Evolutionary conservation across 2,329 filamentous ascomycete genomes (phyloP).

Genomic region (Arthroderma sp.): DNA sequence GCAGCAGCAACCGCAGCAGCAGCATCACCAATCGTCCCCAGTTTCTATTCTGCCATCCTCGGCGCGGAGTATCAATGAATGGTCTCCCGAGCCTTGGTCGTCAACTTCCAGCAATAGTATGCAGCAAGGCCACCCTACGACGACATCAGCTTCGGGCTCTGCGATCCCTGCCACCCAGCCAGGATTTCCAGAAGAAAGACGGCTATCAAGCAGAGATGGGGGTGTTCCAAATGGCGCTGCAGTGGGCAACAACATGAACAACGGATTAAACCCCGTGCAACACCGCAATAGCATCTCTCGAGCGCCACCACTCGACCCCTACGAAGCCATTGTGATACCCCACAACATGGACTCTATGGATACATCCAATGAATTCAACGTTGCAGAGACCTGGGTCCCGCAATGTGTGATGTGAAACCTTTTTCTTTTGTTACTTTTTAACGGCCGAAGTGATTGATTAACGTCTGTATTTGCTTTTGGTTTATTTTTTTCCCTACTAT

Average conservation of each 20-base stretch:
- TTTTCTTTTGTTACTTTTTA: too few relatives aligned
- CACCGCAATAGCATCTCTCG: neutral
- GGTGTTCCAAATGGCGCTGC: neutral
- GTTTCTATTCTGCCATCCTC: slow-evolving; percentile 10
- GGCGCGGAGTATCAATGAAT: slow-evolving; percentile 20
- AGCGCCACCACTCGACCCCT: slow-evolving; percentile 3
- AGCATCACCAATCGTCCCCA: slow-evolving; percentile 11
- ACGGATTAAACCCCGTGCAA: neutral
- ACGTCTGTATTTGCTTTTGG: too few relatives aligned
- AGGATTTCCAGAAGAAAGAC: neutral
- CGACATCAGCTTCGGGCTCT: neutral
- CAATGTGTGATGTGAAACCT: slow-evolving; percentile 7
- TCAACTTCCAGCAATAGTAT: slow-evolving; percentile 26
- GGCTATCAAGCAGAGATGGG: neutral
- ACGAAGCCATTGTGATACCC: slow-evolving; percentile 8
- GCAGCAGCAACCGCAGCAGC: slow-evolving; percentile 19
- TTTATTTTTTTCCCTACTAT: too few relatives aligned
- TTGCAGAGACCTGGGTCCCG: slow-evolving; percentile 19
- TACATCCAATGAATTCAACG: slow-evolving; percentile 12
- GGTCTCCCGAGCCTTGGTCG: slow-evolving; percentile 28
- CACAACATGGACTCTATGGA: slow-evolving; percentile 5
- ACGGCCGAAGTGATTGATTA: too few relatives aligned
- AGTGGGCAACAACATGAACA: neutral
- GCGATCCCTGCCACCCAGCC: neutral
- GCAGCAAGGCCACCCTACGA: slow-evolving; percentile 24